Conservation (phyloP, 169 alveolate genomes). For the Eimeria acervulina region DNA sequence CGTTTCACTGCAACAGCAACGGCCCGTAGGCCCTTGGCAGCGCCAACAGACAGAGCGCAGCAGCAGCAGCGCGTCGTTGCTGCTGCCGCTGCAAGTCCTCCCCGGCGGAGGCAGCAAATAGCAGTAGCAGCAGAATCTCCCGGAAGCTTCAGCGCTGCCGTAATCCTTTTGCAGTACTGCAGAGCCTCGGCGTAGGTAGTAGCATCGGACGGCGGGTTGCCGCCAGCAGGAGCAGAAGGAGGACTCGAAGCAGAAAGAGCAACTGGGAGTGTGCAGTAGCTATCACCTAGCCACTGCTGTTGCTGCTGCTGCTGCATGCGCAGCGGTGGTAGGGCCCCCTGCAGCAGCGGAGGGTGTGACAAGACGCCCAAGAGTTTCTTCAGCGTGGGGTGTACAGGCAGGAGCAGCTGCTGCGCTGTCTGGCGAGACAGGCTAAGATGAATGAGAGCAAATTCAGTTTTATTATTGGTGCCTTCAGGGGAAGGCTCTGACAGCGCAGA, state of each 20-base stretch:
- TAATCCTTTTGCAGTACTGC: conserved; percentile 58
- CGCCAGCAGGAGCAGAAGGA: conserved; percentile 53
- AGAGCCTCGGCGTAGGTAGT: conserved; percentile 63
- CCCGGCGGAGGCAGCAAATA: conserved; percentile 16
- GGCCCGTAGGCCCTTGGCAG: conserved; percentile 61
- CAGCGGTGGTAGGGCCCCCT: conserved; percentile 33
- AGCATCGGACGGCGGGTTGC: not conserved
- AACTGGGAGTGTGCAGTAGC: not conserved
- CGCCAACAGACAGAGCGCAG: conserved; percentile 14
- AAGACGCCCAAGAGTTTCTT: not conserved
- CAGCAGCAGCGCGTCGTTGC: conserved; percentile 37
- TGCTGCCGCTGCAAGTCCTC: conserved; percentile 44
- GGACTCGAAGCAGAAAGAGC: conserved; percentile 49
- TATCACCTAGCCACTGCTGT: conserved; percentile 28
- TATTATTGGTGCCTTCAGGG: not conserved
- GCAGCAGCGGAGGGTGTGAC: conserved; percentile 57
- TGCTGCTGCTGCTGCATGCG: conserved; percentile 62
- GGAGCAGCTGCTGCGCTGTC: conserved; percentile 59
- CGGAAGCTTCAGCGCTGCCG: conserved; percentile 69
- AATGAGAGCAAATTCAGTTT: not conserved
- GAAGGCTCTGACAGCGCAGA: not conserved
- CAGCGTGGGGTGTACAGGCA: conserved; percentile 44
- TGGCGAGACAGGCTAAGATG: conserved; percentile 12
- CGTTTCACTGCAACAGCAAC: conserved; percentile 61
- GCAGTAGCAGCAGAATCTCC: conserved; percentile 43